Evolutionary conservation across 176 grass and related monocot genomes (phyloP).

Genomic region (Pharus latifolius): DNA sequence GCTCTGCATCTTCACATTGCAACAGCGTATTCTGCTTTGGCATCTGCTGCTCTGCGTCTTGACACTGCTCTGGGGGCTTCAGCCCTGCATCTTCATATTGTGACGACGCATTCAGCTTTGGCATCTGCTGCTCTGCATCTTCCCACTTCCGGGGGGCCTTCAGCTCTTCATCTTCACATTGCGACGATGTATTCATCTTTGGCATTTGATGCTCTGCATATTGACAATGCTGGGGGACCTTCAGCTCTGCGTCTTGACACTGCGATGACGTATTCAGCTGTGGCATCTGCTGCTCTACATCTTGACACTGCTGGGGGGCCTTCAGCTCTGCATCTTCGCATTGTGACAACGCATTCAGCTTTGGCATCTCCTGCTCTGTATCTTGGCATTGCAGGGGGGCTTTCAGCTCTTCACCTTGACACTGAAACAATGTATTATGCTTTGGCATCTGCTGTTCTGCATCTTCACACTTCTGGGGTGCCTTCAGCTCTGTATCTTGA

Average conservation of each 20-base stretch:
- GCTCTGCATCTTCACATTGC: slow-evolving; percentile 8
- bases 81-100: slow-evolving; percentile 8
- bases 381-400: not conserved
- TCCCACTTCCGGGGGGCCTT: not conserved
- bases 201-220: not conserved
- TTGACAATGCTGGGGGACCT: not conserved
- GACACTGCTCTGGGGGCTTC: not conserved
- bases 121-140: not conserved
- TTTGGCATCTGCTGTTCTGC: not conserved
- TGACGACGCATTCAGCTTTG: no score
- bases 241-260: not conserved
- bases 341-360: not conserved
- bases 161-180: slow-evolving; percentile 10
- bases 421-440: no score
- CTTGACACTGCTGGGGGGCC: not conserved
- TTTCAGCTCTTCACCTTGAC: slow-evolving; percentile 10
- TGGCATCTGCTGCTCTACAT: not conserved
- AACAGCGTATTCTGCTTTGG: not conserved
- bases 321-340: slow-evolving; percentile 6
- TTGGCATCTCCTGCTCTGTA: not conserved
- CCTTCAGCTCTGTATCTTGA: slow-evolving; percentile 15
- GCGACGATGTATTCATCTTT: not conserved
- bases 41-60: not conserved
- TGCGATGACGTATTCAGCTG: not conserved
- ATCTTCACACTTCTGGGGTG: slow-evolving; percentile 10